Evolutionary conservation across 2,329 filamentous ascomycete genomes (phyloP).

Genomic region (Colletotrichum magnum): DNA sequence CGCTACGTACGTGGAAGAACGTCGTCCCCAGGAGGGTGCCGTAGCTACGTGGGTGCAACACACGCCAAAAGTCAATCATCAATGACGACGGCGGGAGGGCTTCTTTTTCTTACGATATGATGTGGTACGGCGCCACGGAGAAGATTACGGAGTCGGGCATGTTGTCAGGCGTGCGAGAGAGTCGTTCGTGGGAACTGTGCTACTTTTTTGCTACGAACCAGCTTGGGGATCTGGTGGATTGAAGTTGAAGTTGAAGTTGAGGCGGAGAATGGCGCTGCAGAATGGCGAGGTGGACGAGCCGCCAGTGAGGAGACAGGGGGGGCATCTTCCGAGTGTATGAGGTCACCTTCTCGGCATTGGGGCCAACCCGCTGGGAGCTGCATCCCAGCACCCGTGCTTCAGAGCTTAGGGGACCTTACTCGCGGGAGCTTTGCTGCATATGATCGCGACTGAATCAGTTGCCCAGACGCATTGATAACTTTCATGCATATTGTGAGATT

Average conservation of each 20-base stretch:
- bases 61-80: slow-evolving; percentile 37
- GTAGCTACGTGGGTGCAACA: slow-evolving; percentile 73
- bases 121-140: slow-evolving; percentile 80
- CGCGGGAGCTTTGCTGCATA: not conserved
- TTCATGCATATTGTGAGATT: too few relatives aligned
- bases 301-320: slow-evolving; percentile 33
- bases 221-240: not conserved
- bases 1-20: slow-evolving; percentile 79
- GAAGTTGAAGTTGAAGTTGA: not conserved
- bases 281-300: slow-evolving; percentile 19
- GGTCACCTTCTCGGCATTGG: slow-evolving; percentile 31
- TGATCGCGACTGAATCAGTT: too few relatives aligned
- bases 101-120: slow-evolving; percentile 75
- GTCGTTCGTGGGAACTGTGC: too few relatives aligned
- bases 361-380: slow-evolving; percentile 4
- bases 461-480: too few relatives aligned
- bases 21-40: slow-evolving; percentile 89
- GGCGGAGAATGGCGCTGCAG: slow-evolving; percentile 17
- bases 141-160: slow-evolving; percentile 69
- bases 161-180: slow-evolving; percentile 39
- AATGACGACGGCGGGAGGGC: slow-evolving; percentile 8
- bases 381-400: slow-evolving; percentile 12
- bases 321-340: slow-evolving; percentile 31
- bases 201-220: not conserved
- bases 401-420: not conserved